Base-by-base conservation (phyloP, 352 stramenopile species). In the Globisporangium yorkense region DNA sequence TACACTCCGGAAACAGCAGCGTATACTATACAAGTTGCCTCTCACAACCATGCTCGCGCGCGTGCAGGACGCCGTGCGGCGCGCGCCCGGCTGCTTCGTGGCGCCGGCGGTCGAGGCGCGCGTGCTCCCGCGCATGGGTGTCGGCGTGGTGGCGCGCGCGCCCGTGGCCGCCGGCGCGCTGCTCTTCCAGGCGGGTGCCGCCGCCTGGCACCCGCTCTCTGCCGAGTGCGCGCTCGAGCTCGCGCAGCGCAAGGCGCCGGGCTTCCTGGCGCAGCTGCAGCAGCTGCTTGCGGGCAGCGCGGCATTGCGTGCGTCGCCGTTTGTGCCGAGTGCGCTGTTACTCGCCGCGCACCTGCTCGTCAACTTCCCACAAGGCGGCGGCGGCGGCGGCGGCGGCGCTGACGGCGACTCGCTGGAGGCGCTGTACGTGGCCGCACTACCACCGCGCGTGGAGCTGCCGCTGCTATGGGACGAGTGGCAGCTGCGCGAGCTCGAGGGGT, bases 161-260 rank as follows among this genome's bases (percentile, higher is more conserved):
- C 65, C 46, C 0, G 82, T 94, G 51, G 68, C 77, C 15, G 80
- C 79, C 37, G 79, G 87, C 52, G 57, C 72, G 47, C 57, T 90
- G 52, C 63, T 92, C 31, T 88, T 93, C 53, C 73, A 84, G 41
- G 77, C 82, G 8, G 70, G 67, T 1, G 60, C 66, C 0, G 77
- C 87, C 13, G 62, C 68, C 21, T 94, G 81, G 85, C 77, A 76
- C 29, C 77, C 84, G 3, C 87, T 93, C 58, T 94, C 85, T n/a
- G 75, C 85, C 18, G 75, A 88, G 50, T 71, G 51, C 56, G 85
- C 85, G 1, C 66, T 88, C 40, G 70, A 81, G 39, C 66, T 80
- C 57, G 78, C 81, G 33, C 74, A 80, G 49, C 64, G 68, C 27
- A 82, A 90, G 54, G 80, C 83, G 1, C 80, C 83, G 21, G 72